These are phyloP conservation scores for Neurospora sp. DNA, from an alignment of 495 filamentous ascomycete species.

Conservation along the genomic window DNA sequence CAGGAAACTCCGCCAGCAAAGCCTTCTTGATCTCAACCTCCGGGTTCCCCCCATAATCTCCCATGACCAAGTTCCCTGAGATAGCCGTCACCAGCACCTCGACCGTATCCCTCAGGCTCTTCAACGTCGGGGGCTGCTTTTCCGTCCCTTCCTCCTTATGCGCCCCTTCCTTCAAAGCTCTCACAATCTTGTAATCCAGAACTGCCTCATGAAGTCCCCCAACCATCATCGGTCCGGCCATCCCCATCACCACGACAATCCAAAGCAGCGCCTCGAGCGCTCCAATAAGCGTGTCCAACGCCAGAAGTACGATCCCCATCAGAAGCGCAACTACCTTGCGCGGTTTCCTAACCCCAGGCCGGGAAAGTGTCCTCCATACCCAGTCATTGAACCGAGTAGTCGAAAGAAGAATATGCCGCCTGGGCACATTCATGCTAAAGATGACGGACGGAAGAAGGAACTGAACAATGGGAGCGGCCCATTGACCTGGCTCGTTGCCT, in stretches of 20 bases:
- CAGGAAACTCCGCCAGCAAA: not conserved
- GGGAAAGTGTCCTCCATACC: not conserved
- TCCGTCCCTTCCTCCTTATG: not conserved
- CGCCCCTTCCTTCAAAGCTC: not conserved
- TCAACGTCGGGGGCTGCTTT: not conserved
- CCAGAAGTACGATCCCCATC: not conserved
- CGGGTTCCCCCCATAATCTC: not conserved
- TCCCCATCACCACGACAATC: constrained; percentile 1
- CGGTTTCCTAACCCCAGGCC: not conserved
- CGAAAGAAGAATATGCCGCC: not conserved
- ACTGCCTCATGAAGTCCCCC: constrained; percentile 1
- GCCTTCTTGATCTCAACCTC: not conserved
- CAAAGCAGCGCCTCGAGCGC: not conserved
- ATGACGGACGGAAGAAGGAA: not conserved
- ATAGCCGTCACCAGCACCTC: not conserved
- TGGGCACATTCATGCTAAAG: not conserved
- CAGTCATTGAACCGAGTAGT: not conserved
- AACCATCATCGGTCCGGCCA: constrained; percentile 3
- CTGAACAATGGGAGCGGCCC: not conserved
- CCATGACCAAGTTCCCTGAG: not conserved
- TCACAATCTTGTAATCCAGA: not conserved
- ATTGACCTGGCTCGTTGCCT: not conserved
- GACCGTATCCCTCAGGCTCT: not conserved
- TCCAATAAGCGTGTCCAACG: not conserved
- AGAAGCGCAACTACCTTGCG: not conserved